These are phyloP conservation scores for Daldinia sp. DNA, from an alignment of 2,329 filamentous ascomycete genomes.

Conservation along the genomic window DNA sequence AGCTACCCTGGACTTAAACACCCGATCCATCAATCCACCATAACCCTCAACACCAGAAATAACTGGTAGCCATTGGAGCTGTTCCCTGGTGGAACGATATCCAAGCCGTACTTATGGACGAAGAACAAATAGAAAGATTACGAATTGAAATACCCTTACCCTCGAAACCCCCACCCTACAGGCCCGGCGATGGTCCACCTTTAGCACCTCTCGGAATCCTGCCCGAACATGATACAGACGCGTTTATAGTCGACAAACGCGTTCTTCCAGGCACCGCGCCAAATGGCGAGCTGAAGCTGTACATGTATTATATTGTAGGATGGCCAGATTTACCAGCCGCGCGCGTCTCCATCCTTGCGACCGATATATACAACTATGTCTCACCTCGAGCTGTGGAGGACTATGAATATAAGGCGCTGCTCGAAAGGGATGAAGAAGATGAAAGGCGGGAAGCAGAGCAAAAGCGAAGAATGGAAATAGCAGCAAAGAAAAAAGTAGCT, in stretches of 20 bases:
- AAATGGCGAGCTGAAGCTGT: conserved; percentile 52
- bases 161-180: conserved; percentile 55
- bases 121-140: conserved; percentile 13
- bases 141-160: conserved; percentile 52
- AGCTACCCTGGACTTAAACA: conserved; percentile 31
- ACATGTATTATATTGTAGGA: conserved; percentile 66
- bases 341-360: conserved; percentile 60
- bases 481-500: conserved; percentile 37
- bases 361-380: conserved; percentile 68
- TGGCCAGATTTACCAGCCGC: conserved; percentile 66
- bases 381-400: conserved; percentile 68
- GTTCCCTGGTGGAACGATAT: conserved; percentile 15
- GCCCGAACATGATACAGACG: conserved; percentile 63
- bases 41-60: neutral
- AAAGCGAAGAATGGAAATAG: conserved; percentile 37
- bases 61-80: conserved; percentile 6
- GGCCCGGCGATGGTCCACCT: conserved; percentile 61
- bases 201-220: conserved; percentile 62
- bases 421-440: conserved; percentile 57
- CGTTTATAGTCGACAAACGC: conserved; percentile 68
- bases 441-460: conserved; percentile 46
- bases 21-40: conserved; percentile 14
- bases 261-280: conserved; percentile 56
- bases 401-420: conserved; percentile 63
- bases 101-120: conserved; percentile 36